Base-by-base conservation (phyloP, 306 rosid species). In the Luffa aegyptiaca region DNA sequence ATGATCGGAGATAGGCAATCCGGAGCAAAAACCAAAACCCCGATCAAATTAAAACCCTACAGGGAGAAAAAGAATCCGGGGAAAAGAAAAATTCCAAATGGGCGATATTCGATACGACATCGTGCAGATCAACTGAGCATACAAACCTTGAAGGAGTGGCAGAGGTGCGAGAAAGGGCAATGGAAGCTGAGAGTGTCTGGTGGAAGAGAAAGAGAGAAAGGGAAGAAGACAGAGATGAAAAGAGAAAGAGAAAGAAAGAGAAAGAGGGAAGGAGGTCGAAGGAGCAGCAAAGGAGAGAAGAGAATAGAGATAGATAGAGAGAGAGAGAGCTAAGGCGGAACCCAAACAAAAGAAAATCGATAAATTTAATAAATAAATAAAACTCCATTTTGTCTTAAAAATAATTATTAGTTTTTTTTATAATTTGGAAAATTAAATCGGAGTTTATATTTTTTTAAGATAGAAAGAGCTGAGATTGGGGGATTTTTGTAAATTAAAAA, bases 141-240 rank as follows among this genome's bases (percentile, higher is more conserved):
- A 89, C 88, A 79, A 85, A 95, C 97, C 97, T 91, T 88, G 83
- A 85, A 87, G 81, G 81, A 89, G 83, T 80, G 82, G 79, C 83
- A 79, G 81, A 83, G 91, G 76, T 84, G 79, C 76, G 86, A 64
- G 80, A 90, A 90, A 82, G 88, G 86, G 86, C 84, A 82, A 86
- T 66, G 89, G 71, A 79, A 83, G 87, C 86, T 82, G 84, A 86
- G 91, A 91, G 93, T 89, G 87, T 90, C 82, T 86, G 20, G 88
- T 83, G 66, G 79, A 46, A 68, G 80, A 56, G 83, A 72, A 14
- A 75, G 77, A 66, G 81, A 78, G 44, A 26, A 12, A 26, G 39
- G 31, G 20, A 65, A 20, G 49, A 80, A 48, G 75, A 82, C 70
- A 66, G 51, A 82, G 81, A 55, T 4, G 48, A 74, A 59, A 21